Percentiles rank a stretch among this genome's conserved stretches.
phyloP scores from a whole-genome alignment of 1,139 yeast genomes.

The Blastobotrys indianensis region DNA sequence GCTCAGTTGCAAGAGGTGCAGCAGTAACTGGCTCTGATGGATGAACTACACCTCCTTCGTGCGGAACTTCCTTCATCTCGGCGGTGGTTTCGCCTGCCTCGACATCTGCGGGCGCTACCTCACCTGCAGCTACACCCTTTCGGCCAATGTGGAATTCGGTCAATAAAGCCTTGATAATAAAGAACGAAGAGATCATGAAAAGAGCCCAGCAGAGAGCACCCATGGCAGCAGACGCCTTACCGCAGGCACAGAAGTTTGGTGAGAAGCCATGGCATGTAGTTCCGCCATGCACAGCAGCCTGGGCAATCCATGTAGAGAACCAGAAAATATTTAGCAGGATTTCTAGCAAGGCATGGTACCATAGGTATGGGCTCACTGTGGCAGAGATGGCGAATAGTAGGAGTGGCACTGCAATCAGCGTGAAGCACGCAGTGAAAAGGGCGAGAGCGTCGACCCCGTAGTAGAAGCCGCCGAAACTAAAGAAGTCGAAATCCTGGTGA shows the following conservation, averaged over 20 bases:
- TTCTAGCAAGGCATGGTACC: background rate
- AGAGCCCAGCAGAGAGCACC: conserved; percentile 6
- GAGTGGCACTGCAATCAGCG: conserved; percentile 1
- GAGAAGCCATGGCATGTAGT: background rate
- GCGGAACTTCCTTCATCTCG: too few species aligned
- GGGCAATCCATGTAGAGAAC: conserved; percentile 6
- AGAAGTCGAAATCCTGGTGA: background rate
- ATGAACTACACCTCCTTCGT: too few species aligned
- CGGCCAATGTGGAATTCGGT: too few species aligned
- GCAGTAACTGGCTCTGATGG: too few species aligned
- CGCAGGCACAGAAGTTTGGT: conserved; percentile 3
- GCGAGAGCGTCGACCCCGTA: conserved; percentile 6
- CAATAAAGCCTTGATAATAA: background rate
- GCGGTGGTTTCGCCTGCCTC: too few species aligned
- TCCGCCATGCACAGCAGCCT: conserved; percentile 7
- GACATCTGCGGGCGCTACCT: too few species aligned
- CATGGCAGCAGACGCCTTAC: conserved; percentile 10
- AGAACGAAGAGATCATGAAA: background rate
- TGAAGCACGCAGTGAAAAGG: background rate
- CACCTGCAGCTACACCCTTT: too few species aligned
- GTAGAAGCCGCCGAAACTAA: background rate
- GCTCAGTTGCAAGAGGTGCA: too few species aligned
- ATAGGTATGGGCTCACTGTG: background rate
- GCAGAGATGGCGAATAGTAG: conserved; percentile 4
- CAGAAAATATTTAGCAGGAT: background rate